phyloP scores from a whole-genome alignment of 192 early-diverging fungal species.

The Rhizoclosmatium sp. region DNA sequence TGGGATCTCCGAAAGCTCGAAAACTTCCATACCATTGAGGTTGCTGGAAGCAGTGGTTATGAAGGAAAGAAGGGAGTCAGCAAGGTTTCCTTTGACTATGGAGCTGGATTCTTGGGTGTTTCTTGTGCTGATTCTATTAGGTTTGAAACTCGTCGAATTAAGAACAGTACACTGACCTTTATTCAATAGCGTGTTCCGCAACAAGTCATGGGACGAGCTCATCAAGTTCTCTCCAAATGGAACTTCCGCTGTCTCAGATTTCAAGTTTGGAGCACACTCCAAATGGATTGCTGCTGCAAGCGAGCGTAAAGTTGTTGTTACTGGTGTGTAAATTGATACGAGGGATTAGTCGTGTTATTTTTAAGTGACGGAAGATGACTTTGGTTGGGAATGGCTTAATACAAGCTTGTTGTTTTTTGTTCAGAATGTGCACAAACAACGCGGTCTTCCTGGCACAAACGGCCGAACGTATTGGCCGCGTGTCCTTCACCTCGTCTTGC shows the following conservation, averaged over 20 bases:
- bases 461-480: not conserved
- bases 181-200: slow-evolving; percentile 45
- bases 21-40: slow-evolving; percentile 69
- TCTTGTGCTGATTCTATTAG: slow-evolving; percentile 58
- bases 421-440: not conserved
- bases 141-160: slow-evolving; percentile 25
- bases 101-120: slow-evolving; percentile 84
- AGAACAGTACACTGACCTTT: slow-evolving; percentile 8
- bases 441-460: not conserved
- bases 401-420: not conserved
- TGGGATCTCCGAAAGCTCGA: slow-evolving; percentile 95
- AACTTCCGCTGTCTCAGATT: slow-evolving; percentile 38
- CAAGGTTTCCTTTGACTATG: slow-evolving; percentile 79
- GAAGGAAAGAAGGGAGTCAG: slow-evolving; percentile 49
- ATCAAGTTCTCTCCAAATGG: slow-evolving; percentile 36
- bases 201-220: slow-evolving; percentile 57
- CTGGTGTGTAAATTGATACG: slow-evolving; percentile 15
- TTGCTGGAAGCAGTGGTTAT: slow-evolving; percentile 52
- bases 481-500: not conserved
- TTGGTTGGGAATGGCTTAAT: too few relatives aligned
- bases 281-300: slow-evolving; percentile 50
- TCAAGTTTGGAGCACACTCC: slow-evolving; percentile 54
- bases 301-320: slow-evolving; percentile 53
- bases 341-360: too few relatives aligned
- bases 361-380: too few relatives aligned